phyloP scores from a whole-genome alignment of 495 filamentous ascomycete genomes.

The Stereocaulon alpinum region DNA sequence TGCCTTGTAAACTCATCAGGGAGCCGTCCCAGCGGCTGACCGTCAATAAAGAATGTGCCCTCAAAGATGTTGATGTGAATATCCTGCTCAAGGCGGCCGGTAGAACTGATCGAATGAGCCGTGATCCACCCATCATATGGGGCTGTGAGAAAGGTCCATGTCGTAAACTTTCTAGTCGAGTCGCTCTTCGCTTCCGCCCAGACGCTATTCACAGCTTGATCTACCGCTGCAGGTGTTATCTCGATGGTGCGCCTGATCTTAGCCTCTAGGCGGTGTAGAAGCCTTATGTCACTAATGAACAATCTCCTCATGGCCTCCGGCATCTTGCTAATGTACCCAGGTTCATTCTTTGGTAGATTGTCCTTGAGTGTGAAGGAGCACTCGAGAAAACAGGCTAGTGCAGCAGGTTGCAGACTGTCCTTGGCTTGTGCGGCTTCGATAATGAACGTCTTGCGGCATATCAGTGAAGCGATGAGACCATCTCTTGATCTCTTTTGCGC shows the following conservation, averaged over 20 bases:
- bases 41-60: conserved; percentile 40
- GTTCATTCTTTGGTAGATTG: conserved; percentile 9
- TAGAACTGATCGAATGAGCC: neutral
- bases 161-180: conserved; percentile 2
- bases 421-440: conserved; percentile 5
- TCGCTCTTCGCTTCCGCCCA: conserved; percentile 9
- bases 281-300: conserved; percentile 39
- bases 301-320: conserved; percentile 22
- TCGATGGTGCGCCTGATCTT: conserved; percentile 27
- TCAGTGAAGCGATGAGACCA: conserved; percentile 38
- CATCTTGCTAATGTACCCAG: conserved; percentile 9
- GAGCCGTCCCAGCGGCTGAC: conserved; percentile 37
- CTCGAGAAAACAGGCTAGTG: conserved; percentile 14
- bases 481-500: conserved; percentile 30
- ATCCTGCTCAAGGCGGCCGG: neutral
- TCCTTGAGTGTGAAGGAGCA: conserved; percentile 18
- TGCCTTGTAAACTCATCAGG: conserved; percentile 33
- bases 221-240: conserved; percentile 5
- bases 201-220: conserved; percentile 14
- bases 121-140: conserved; percentile 11
- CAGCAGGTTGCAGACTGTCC: neutral
- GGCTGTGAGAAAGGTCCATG: conserved; percentile 11
- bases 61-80: conserved; percentile 38
- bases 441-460: conserved; percentile 41
- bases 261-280: conserved; percentile 29